Base-by-base conservation (phyloP, 345 rosid genomes). In the Citrus australasica region DNA sequence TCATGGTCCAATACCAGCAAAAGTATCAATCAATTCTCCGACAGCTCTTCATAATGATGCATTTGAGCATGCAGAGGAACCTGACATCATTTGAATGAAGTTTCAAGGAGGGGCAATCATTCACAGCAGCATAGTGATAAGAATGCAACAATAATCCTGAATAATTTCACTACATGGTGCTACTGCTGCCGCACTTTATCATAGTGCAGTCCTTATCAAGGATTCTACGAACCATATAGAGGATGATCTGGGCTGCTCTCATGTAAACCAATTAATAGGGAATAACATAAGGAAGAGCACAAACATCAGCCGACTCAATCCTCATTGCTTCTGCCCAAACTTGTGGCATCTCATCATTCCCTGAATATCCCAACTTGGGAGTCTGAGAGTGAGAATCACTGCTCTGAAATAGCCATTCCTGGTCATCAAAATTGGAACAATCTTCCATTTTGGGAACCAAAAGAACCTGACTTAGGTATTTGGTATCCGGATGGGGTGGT, bases 211-310 rank as follows among this genome's bases (percentile, higher is more conserved):
- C 73, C 13, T 13, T 24, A 6, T 17, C 35, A 60, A 40, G 19
- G 79, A 42, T 74, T 73, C 69, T 40, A 37, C 2, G 25, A 21
- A 55, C 67, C 35, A 25, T n/a, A 65, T 42, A 56, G 32, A 77
- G 67, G 80, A 64, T n/a, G 60, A 51, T 65, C 69, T 73, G 16
- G 63, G 69, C 64, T 77, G 74, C 64, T 77, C 60, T 62, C 28
- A 33, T 17, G n/a, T n/a, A 13, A 73, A 74, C 65, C 72, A 71
- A 79, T 86, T 90, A 94, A 80, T 87, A 91, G 27, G 94, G 97
- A 83, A 92, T 84, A 56, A 94, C 95, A 42, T 90, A 94, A 7
- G 97, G 98, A 72, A 92, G 88, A 69, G 97, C 97, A 59, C 78
- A 74, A 40, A 86, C 35, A 76, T 94, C 94, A 63, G 89, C 93